These are phyloP conservation scores for Pseudonitzschia multistriata DNA, from an alignment of 108 stramenopile genomes.

Conservation along the genomic window DNA sequence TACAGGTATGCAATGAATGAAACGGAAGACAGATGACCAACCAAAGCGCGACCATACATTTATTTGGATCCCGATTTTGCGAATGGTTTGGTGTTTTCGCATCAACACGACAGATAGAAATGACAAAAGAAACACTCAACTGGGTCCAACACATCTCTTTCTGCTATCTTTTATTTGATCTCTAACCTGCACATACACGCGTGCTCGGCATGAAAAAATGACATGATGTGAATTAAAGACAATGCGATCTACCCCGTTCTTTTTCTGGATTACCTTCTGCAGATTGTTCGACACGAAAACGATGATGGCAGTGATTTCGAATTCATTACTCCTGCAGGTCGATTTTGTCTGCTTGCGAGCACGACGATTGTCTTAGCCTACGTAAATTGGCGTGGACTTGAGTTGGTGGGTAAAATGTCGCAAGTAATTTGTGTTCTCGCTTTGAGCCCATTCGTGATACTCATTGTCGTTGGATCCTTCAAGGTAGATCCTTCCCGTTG, in stretches of 20 bases:
- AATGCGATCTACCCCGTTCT: conserved; percentile 89
- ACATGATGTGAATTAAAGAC: conserved; percentile 47
- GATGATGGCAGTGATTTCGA: conserved; percentile 23
- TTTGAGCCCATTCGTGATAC: conserved; percentile 88
- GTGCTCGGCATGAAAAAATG: too few species aligned
- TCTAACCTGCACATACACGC: not conserved
- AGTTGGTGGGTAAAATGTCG: conserved; percentile 81
- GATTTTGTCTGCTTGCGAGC: conserved; percentile 45
- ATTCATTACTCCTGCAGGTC: conserved; percentile 18
- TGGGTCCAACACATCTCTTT: too few species aligned
- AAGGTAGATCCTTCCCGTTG: conserved; percentile 79
- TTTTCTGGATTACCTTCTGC: conserved; percentile 78
- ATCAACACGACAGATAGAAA: too few species aligned
- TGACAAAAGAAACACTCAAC: too few species aligned
- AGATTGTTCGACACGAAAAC: conserved; percentile 18
- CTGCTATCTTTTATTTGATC: not conserved
- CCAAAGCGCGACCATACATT: too few species aligned
- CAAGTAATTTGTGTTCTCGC: conserved; percentile 79
- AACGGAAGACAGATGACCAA: too few species aligned
- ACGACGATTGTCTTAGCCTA: conserved; percentile 69
- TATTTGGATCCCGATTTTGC: too few species aligned
- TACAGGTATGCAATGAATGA: conserved; percentile 1
- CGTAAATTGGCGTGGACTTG: conserved; percentile 83
- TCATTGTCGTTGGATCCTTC: conserved; percentile 65
- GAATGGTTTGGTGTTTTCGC: too few species aligned